Evolutionary conservation across 2,329 filamentous ascomycete species (phyloP).

Genomic region (Magnaporthales sp.): DNA sequence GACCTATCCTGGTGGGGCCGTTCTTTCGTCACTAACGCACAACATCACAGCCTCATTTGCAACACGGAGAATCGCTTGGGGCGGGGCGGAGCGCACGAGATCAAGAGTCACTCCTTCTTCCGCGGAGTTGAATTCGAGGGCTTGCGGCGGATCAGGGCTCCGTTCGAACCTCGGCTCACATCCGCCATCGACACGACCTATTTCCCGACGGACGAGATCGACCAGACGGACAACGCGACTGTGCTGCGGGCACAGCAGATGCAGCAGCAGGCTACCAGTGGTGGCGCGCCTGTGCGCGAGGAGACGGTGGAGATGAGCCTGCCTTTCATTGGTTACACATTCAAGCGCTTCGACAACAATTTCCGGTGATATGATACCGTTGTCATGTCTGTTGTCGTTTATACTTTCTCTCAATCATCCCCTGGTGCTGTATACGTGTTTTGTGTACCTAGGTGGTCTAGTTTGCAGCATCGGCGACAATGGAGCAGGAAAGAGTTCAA

Average conservation of each 20-base stretch:
- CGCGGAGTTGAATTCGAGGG: slow-evolving; percentile 92
- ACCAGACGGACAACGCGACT: slow-evolving; percentile 89
- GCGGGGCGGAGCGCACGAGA: slow-evolving; percentile 76
- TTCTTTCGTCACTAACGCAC: neutral
- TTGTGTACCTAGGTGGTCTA: neutral
- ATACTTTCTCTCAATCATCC: neutral
- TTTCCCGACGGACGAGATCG: slow-evolving; percentile 89
- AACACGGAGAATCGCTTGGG: slow-evolving; percentile 90
- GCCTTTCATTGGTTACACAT: slow-evolving; percentile 94
- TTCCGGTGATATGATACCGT: slow-evolving; percentile 36
- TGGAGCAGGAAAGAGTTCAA: neutral
- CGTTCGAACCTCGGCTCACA: slow-evolving; percentile 88
- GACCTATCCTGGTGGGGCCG: too few relatives aligned
- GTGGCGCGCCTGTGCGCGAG: slow-evolving; percentile 43
- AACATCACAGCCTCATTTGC: slow-evolving; percentile 68
- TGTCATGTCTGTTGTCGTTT: neutral
- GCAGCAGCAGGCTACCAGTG: slow-evolving; percentile 34
- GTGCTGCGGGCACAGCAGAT: slow-evolving; percentile 42
- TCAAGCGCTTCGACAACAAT: slow-evolving; percentile 86
- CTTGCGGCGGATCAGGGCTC: slow-evolving; percentile 83
- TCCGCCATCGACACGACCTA: slow-evolving; percentile 96
- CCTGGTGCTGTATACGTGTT: neutral
- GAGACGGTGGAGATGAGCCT: slow-evolving; percentile 91
- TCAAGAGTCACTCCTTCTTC: slow-evolving; percentile 95
- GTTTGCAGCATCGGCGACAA: neutral